Evolutionary conservation across 441 rosid genomes (phyloP).

Genomic region (Dalechampia spathulata): DNA sequence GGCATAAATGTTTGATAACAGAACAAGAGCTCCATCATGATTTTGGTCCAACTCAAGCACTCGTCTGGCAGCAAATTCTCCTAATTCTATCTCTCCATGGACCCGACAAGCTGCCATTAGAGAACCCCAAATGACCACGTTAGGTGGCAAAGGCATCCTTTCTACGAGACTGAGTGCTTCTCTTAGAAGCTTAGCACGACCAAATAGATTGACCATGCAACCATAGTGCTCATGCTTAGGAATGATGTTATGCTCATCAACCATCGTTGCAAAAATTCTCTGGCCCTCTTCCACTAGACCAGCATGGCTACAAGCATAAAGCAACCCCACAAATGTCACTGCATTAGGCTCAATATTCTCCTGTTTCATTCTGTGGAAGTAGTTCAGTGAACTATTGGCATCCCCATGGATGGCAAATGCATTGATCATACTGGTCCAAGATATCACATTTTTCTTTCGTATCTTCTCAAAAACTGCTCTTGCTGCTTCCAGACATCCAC

Average conservation of each 20-base stretch:
- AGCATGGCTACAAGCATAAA: conserved; percentile 62
- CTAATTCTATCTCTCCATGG: conserved; percentile 46
- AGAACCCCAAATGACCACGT: conserved; percentile 65
- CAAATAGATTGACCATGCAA: conserved; percentile 56
- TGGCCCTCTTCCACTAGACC: conserved; percentile 46
- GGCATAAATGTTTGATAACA: conserved; percentile 46
- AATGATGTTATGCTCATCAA: conserved; percentile 23
- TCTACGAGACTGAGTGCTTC: conserved; percentile 40
- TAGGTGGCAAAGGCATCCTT: conserved; percentile 50
- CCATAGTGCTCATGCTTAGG: conserved; percentile 62
- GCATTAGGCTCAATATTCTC: conserved; percentile 40
- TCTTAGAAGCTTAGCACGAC: conserved; percentile 43
- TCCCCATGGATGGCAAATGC: conserved; percentile 57
- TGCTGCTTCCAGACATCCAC: conserved; percentile 49
- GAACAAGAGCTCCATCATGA: conserved; percentile 61
- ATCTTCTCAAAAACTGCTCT: conserved; percentile 36
- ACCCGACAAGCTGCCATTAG: conserved; percentile 53
- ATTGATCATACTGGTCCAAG: conserved; percentile 60
- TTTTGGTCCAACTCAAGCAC: conserved; percentile 46
- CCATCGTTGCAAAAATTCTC: conserved; percentile 37
- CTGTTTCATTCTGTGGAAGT: conserved; percentile 46
- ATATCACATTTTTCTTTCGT: conserved; percentile 36
- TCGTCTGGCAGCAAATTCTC: conserved; percentile 47
- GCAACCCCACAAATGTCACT: conserved; percentile 54
- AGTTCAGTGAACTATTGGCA: conserved; percentile 42